Base-by-base conservation (phyloP, 2,329 filamentous ascomycete genomes). In the Sphaerulina musiva region DNA sequence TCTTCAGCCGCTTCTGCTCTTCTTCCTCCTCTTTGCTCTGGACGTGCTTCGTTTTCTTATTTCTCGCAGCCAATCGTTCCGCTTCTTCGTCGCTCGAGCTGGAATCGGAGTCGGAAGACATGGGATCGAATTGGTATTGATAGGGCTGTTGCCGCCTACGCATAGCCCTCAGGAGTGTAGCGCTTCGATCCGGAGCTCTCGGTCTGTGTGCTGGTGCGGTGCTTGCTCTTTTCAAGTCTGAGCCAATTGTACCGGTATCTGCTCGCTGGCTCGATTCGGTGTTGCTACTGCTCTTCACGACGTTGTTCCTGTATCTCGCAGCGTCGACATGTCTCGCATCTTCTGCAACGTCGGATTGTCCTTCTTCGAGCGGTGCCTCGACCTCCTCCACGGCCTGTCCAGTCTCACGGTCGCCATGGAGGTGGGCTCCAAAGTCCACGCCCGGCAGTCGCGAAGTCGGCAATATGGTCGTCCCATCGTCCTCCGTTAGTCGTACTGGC, bases 61-160 rank as follows among this genome's bases (percentile, higher is more conserved):
- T 29, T 46, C 41, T 50, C 11, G 32, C 45, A 12, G 45, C 39
- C 20, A 45, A 34, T 9, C 40, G 32, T 17, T 32, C 60, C 20
- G 59, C 62, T 7, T 63, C 65, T 23, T 70, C 65, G 50, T 66
- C 66, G 8, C 65, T 67, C 52, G 58, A 68, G 49, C 59, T 66
- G 12, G 56, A 64, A 34, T 64, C 63, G 4, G 57, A 63, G 36
- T 64, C 63, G 39, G 61, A 62, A 7, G 59, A 62, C 63, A 64
- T 60, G 1, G 63, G 61, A 46, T 67, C 64, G 54, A 67, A 67
- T 2, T 46, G 53, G 44, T 65, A 67, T 10, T 62, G 58, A 44
- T 64, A 64, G n/a, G 43, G 49, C 29, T 45, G 50, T 41, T 36
- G 56, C 47, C 50, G 59, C 55, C 46, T 51, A 43, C 59, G 59